These are phyloP conservation scores for Colletotrichum siamense DNA, from an alignment of 2,329 filamentous ascomycete species.

Conservation along the genomic window DNA sequence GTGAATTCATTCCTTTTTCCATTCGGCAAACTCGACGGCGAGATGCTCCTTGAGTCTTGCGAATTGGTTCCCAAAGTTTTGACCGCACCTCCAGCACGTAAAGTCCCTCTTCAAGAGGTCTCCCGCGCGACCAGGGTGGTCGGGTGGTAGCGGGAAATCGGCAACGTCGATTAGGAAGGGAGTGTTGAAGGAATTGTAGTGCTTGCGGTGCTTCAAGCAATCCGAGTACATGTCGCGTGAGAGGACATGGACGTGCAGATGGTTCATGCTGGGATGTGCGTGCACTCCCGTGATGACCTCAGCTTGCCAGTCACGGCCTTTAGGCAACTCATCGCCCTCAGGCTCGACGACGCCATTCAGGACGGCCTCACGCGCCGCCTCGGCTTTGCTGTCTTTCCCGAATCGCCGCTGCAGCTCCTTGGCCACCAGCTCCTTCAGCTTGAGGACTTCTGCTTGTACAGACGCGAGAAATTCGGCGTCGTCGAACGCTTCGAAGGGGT, in stretches of 20 bases:
- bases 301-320: conserved; percentile 77
- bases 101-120: conserved; percentile 69
- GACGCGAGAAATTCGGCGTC: conserved; percentile 71
- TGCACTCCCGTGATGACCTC: conserved; percentile 84
- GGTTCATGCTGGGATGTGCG: conserved; percentile 87
- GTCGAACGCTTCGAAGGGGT: conserved; percentile 81
- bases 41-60: conserved; percentile 77
- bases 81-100: conserved; percentile 84
- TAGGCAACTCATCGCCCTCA: conserved; percentile 59
- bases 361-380: conserved; percentile 69
- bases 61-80: conserved; percentile 77
- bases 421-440: conserved; percentile 70
- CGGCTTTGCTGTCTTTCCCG: conserved; percentile 66
- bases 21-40: conserved; percentile 73
- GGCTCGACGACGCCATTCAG: conserved; percentile 62
- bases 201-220: conserved; percentile 78
- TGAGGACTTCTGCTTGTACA: conserved; percentile 65
- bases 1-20: conserved; percentile 65
- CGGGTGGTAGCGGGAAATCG: conserved; percentile 76
- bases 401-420: conserved; percentile 76
- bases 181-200: conserved; percentile 92
- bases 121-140: conserved; percentile 57
- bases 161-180: conserved; percentile 80
- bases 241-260: conserved; percentile 89
- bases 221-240: conserved; percentile 79